Evolutionary conservation across 1,284 basidiomycete genomes (phyloP), one percentile per base, ranked within the genome.

Genomic region (Ganoderma lingzhi): DNA sequence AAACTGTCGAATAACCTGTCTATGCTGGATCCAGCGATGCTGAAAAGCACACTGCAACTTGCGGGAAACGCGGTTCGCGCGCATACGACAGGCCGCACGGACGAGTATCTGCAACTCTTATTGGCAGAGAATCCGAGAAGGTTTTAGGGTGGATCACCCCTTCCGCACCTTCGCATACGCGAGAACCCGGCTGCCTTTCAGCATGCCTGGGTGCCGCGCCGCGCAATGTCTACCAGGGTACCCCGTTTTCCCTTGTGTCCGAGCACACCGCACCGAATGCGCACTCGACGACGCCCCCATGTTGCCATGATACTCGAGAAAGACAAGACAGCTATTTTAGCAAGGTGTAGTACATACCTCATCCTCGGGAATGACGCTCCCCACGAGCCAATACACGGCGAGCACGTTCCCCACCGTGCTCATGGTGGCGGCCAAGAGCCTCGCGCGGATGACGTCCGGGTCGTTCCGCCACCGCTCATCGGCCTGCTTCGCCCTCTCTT

Each of bases 401-500:
- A 76, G 70, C 70, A 87, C 87, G 75, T 87, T 90, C 2, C 86
- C 67, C 0, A 86, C 45, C 0, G 91, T 91, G 62, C 89, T 89
- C 61, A 86, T 53, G 37, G 83, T 82, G 15, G 89, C 93, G 12
- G 89, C 89, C 6, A 82, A 69, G 45, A 95, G 78, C 58, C 94
- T 84, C 4, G 91, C 89, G 23, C 85, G 85, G 65, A 96, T 93
- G 19, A 96, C 91, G 44, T 85, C 84, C 0, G 93, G 89, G 72
- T 94, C 90, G 75, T 96, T 90, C 72, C 94, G 84, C 85, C 87
- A 89, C 42, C 87, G 84, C 69, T 86, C 85, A 55, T 76, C 75
- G 37, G 62, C 53, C 19, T 71, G 63, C 67, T 73, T 77, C 15
- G 30, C 53, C 51, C 76, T 74, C 63, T 73, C 70, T 58, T 75